A percentile compares a stretch with the other conserved stretches of the same genome.
Conservation (phyloP, 2,329 filamentous ascomycete genomes). For the Pestalotiopsis sp. region DNA sequence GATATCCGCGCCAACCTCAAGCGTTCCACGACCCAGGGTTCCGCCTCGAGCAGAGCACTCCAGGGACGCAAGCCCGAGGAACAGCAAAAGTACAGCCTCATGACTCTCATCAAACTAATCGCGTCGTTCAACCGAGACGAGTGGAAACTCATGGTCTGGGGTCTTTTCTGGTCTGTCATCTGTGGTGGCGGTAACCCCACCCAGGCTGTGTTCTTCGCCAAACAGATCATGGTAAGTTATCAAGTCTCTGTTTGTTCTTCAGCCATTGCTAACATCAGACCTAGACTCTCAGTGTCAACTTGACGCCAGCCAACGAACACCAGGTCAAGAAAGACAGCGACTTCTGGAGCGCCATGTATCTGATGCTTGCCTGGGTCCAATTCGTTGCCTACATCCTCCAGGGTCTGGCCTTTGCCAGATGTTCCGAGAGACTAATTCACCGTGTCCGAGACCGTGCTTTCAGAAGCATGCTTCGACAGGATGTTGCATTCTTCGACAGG, state of each 20-base stretch:
- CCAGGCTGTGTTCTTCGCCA: conserved; percentile 83
- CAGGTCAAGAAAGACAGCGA: conserved; percentile 71
- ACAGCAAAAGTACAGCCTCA: conserved; percentile 66
- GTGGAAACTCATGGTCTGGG: conserved; percentile 71
- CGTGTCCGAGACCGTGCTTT: conserved; percentile 83
- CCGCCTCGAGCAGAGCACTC: conserved; percentile 72
- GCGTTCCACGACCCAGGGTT: conserved; percentile 57
- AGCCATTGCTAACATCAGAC: conserved; percentile 16
- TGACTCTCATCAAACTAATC: conserved; percentile 78
- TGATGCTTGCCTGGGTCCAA: conserved; percentile 78
- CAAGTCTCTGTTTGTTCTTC: conserved; percentile 6
- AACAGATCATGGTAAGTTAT: conserved; percentile 68
- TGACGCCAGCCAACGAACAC: conserved; percentile 52
- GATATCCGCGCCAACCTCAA: conserved; percentile 60
- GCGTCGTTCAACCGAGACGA: conserved; percentile 78
- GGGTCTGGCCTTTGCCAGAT: conserved; percentile 77
- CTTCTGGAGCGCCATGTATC: conserved; percentile 89
- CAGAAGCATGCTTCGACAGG: conserved; percentile 85
- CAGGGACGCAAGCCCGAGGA: conserved; percentile 54
- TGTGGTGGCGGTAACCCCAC: conserved; percentile 81
- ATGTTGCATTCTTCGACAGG: conserved; percentile 87
- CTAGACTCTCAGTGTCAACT: conserved; percentile 35
- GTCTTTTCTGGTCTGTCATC: conserved; percentile 73
- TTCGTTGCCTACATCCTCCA: conserved; percentile 70
- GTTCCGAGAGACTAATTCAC: conserved; percentile 84